Evolutionary conservation across 352 stramenopile genomes (phyloP), one percentile per base, ranked within the genome.

Genomic region (Blastocystis sp.): DNA sequence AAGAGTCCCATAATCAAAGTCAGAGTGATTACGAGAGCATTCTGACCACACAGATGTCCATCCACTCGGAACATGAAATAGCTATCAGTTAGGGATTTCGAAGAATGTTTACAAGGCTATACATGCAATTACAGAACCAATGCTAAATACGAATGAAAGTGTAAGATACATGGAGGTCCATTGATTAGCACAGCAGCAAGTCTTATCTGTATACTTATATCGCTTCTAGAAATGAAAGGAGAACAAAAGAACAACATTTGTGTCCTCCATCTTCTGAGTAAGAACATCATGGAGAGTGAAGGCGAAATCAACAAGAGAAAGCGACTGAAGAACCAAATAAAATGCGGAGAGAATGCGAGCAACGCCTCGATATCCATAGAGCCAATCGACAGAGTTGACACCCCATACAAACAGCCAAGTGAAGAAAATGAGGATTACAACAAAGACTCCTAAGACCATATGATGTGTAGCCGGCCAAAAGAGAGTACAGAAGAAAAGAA

Each of bases 171-270:
- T 59, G 39, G 66, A 78, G 4, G 14, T 78, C 39, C 42, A 78
- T 51, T 78, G 66, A 32, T 78, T 78, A 16, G 37, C 37, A 51
- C 66, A 78, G n/a, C 66, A 78, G 66, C 66, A 78, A 11, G 66
- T 78, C 66, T 78, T 78, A 24, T 78, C 66, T 24, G 66, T 78
- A 39, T 78, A 78, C 16, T 58, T 78, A 51, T 78, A 78, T 9
- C 37, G 66, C 39, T 78, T 78, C 66, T 78, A 78, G 9, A 35
- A 24, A 29, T 78, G n/a, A 78, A 1, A 16, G 14, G 32, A 78
- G 12, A 29, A 29, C 9, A 32, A 4, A 3, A 32, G 1, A 56
- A 27, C 5, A 7, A 78, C 66, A 29, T 78, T 58, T 12, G 66
- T 78, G 14, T 78, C 66, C n/a, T 78, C 66, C 37, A 78, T 57